These are phyloP conservation scores for Apiospora sp. DNA, from an alignment of 2,329 filamentous ascomycete genomes.

Conservation along the genomic window DNA sequence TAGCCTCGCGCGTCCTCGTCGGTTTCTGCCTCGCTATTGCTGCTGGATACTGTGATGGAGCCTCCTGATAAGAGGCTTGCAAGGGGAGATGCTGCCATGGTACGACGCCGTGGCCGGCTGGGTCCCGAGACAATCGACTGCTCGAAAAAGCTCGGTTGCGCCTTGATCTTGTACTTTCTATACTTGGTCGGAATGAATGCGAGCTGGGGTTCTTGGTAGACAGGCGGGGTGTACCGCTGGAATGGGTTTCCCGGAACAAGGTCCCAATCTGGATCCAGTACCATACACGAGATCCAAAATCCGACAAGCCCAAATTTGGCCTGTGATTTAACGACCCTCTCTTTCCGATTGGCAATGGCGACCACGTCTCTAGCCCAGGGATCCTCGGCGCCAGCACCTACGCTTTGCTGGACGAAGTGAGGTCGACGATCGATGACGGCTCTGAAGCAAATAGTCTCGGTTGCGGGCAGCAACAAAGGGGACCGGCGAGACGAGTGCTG, in stretches of 20 bases:
- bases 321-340: neutral
- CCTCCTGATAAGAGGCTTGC: neutral
- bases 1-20: neutral
- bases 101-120: neutral
- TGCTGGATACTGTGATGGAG: neutral
- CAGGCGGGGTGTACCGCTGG: neutral
- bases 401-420: slow-evolving; percentile 30
- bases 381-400: slow-evolving; percentile 1
- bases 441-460: slow-evolving; percentile 31
- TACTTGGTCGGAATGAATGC: neutral
- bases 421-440: slow-evolving; percentile 34
- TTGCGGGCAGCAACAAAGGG: slow-evolving; percentile 24
- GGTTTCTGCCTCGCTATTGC: neutral
- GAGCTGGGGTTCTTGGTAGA: neutral
- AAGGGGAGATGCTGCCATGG: neutral
- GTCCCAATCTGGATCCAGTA: neutral
- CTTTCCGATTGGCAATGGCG: slow-evolving; percentile 30
- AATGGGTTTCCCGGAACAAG: neutral
- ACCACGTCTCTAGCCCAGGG: slow-evolving; percentile 34
- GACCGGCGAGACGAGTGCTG: no score
- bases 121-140: neutral
- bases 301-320: slow-evolving; percentile 25
- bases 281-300: slow-evolving; percentile 26
- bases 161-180: neutral
- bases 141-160: neutral